Base-by-base conservation (phyloP, 441 rosid genomes). In the Eruca vesicaria region DNA sequence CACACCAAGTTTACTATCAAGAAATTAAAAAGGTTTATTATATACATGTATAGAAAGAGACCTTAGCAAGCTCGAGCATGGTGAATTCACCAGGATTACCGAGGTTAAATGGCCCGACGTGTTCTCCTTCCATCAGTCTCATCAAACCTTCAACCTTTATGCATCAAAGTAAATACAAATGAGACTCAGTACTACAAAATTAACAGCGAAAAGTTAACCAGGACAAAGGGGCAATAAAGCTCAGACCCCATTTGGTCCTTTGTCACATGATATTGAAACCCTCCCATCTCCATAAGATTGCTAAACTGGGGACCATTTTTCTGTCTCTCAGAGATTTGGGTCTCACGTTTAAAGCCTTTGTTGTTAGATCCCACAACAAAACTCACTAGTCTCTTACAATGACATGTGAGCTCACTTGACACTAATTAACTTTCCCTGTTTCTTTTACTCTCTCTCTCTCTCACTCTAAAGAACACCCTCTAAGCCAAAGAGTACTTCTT, bases 21-120 rank as follows among this genome's bases (percentile, higher is more conserved):
- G 32, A 29, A 29, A 5, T 5, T 0, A 29, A 29, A 29, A 29
- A 29, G 32, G 7, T 29, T 29, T 29, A 29, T 29, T 5, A 29
- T 29, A 29, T 29, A n/a, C n/a, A 29, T 29, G 6, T 29, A 5
- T 29, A 58, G 19, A 28, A 9, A 43, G 10, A 55, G 66, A 90
- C 96, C 96, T 86, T 82, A 20, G 97, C 97, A 19, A 90, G 91
- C 77, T 89, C 92, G 67, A 90, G 88, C 99, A 96, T 94, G 74
- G 99, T 96, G 83, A 94, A 96, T 90, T 96, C 99, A 48, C 99
- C 99, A 0, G 99, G 99, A 78, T 96, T 96, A 15, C 99, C 98
- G 36, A 96, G 97, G 82, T 96, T 96, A 80, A 96, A 90, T 57
- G 94, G 94, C 9, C 97, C 97, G 48, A 90, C 95, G 26, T 92